Evolutionary conservation across 345 rosid genomes (phyloP).

Genomic region (Heritiera littoralis): DNA sequence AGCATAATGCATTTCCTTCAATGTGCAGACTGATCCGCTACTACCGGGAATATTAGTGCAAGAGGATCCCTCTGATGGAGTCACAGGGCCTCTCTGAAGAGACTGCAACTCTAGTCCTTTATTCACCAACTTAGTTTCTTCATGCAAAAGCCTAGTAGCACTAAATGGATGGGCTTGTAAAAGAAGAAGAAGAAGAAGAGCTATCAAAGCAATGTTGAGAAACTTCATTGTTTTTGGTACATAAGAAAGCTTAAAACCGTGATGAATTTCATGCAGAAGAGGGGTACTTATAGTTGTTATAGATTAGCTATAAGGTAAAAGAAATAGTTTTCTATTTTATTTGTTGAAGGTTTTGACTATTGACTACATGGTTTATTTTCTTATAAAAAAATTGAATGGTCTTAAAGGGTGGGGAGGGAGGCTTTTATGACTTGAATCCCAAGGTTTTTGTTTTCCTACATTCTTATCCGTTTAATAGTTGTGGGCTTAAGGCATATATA

Average conservation of each 20-base stretch:
- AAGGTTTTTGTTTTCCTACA: neutral
- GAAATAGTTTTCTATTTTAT: neutral
- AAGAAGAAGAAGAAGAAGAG: constrained; percentile 12
- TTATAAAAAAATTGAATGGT: too few relatives aligned
- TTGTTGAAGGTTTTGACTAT: constrained; percentile 33
- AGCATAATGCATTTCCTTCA: constrained; percentile 45
- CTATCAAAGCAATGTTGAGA: constrained; percentile 25
- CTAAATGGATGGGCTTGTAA: constrained; percentile 23
- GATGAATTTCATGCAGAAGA: neutral
- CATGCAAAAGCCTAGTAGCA: constrained; percentile 33
- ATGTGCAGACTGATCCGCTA: constrained; percentile 43
- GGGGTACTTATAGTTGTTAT: neutral
- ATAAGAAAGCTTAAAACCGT: neutral
- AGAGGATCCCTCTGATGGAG: constrained; percentile 49
- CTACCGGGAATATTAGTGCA: constrained; percentile 59
- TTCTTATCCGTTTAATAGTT: neutral
- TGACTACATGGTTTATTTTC: constrained; percentile 23
- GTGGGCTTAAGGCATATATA: neutral
- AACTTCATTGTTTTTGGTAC: constrained; percentile 24
- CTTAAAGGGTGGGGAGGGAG: neutral
- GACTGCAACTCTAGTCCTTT: constrained; percentile 36
- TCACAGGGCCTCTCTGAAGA: constrained; percentile 43
- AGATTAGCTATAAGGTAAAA: constrained; percentile 9
- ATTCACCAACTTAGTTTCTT: neutral
- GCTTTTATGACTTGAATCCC: constrained; percentile 7